These are phyloP conservation scores for Ganoderma boninense DNA, from an alignment of 1,284 basidiomycete species.

Conservation along the genomic window DNA sequence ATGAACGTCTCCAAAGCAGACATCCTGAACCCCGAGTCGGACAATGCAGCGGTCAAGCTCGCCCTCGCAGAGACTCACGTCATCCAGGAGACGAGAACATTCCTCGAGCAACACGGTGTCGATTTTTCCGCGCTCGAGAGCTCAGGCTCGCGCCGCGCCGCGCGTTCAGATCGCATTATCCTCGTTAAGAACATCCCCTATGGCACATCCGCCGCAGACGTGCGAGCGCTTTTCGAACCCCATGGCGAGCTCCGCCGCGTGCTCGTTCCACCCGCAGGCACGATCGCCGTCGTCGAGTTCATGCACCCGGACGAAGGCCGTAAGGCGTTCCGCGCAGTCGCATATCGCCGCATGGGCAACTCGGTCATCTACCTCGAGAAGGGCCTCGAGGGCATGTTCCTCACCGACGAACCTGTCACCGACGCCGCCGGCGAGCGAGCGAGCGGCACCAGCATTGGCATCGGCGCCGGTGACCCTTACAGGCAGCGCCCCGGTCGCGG, in stretches of 20 bases:
- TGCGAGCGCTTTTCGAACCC: slow-evolving; percentile 82
- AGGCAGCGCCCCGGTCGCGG: slow-evolving; percentile 26
- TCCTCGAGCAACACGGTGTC: slow-evolving; percentile 81
- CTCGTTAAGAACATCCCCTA: slow-evolving; percentile 98
- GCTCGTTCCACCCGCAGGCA: slow-evolving; percentile 92
- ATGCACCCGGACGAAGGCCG: slow-evolving; percentile 73
- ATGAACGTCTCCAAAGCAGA: slow-evolving; percentile 76
- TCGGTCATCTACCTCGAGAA: slow-evolving; percentile 94
- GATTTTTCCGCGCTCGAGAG: slow-evolving; percentile 65
- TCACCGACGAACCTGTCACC: slow-evolving; percentile 32
- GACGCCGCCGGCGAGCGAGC: slow-evolving; percentile 3
- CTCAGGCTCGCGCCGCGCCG: slow-evolving; percentile 47
- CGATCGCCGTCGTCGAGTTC: slow-evolving; percentile 94
- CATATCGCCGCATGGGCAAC: slow-evolving; percentile 90
- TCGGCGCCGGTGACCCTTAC: slow-evolving; percentile 31
- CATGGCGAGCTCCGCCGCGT: slow-evolving; percentile 84
- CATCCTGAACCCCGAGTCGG: slow-evolving; percentile 82
- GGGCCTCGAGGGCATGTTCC: slow-evolving; percentile 86
- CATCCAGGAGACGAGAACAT: slow-evolving; percentile 94
- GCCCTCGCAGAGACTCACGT: slow-evolving; percentile 97
- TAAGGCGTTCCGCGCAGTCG: slow-evolving; percentile 83
- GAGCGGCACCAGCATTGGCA: not conserved
- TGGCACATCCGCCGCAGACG: slow-evolving; percentile 80
- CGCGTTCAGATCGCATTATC: slow-evolving; percentile 81
- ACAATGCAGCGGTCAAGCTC: slow-evolving; percentile 89